phyloP scores from a whole-genome alignment of 805 yeast species.

The Metschnikowia amazonensis region DNA sequence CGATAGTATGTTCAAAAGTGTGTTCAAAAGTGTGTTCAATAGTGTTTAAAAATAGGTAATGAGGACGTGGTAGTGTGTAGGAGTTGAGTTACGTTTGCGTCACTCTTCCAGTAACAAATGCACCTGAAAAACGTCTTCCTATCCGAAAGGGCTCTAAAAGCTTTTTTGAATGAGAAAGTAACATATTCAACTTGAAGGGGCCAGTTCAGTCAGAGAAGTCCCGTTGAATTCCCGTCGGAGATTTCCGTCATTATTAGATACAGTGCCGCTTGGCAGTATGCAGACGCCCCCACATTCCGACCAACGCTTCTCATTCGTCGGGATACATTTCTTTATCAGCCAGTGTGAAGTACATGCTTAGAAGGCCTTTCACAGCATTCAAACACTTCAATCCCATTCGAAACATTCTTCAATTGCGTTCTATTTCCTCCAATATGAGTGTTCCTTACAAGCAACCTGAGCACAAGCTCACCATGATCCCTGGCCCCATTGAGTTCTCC shows the following conservation, averaged over 20 bases:
- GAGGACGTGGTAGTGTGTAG: no score
- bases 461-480: slow-evolving; percentile 57
- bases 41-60: no score
- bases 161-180: no score
- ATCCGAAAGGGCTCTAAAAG: no score
- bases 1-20: no score
- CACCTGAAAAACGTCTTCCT: no score
- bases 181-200: no score
- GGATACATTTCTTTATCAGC: not conserved
- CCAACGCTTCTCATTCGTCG: slow-evolving; percentile 1
- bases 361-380: not conserved
- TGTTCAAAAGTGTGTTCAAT: no score
- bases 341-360: not conserved
- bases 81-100: no score
- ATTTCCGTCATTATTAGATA: not conserved
- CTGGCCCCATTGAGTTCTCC: slow-evolving; percentile 85
- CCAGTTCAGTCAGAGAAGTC: no score
- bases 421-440: slow-evolving; percentile 23
- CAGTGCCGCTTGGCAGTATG: not conserved
- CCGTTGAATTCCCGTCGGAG: no score
- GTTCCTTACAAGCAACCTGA: slow-evolving; percentile 39
- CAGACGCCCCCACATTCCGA: slow-evolving; percentile 5
- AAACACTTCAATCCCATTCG: not conserved
- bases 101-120: no score
- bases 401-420: not conserved